Evolutionary conservation across 495 filamentous ascomycete species (phyloP), one percentile per base, ranked within the genome.

Genomic region (Xylaria curta): DNA sequence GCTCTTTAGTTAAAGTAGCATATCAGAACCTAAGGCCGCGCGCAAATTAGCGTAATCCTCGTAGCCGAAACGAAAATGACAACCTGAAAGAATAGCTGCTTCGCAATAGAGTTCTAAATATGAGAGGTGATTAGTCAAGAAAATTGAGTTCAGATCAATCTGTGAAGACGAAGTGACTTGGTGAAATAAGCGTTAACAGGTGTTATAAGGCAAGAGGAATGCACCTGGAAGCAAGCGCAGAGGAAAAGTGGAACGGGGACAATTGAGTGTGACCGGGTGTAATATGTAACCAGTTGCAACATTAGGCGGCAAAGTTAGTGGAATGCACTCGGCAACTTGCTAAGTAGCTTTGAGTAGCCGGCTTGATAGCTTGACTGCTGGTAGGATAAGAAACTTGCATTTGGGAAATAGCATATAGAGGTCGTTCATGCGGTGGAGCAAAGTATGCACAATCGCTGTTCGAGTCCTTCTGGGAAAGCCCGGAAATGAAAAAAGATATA

Each of bases 201-300:
- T 49, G 42, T 21, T 2, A 8, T 4, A 36, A 10, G 26, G 21
- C 28, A 46, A 66, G 44, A 66, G 28, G 38, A 4, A 46, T 66
- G 46, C 51, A 66, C 63, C 28, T 66, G 28, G 28, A 31, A 31
- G 28, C 28, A 31, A 31, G 28, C 3, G 28, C 28, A 31, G 13
- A 47, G 21, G 24, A 65, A 49, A 65, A 47, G 62, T 47, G 42
- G 62, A 44, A 65, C 40, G 15, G 17, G 26, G 42, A 26, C 21
- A 44, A 44, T 40, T 44, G 62, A 33, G 12, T 46, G 62, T 33
- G 24, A 60, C 21, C 49, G 26, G 24, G 33, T 40, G 28, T 5
- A 21, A 38, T 31, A 28, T 60, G 56, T 21, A 38, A n/a, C 19
- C 3, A 21, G 31, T 9, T 60, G n/a, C 58, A 36, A 38, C 8